Evolutionary conservation across 495 filamentous ascomycete genomes (phyloP).

Genomic region (Penicillium cataractarum): DNA sequence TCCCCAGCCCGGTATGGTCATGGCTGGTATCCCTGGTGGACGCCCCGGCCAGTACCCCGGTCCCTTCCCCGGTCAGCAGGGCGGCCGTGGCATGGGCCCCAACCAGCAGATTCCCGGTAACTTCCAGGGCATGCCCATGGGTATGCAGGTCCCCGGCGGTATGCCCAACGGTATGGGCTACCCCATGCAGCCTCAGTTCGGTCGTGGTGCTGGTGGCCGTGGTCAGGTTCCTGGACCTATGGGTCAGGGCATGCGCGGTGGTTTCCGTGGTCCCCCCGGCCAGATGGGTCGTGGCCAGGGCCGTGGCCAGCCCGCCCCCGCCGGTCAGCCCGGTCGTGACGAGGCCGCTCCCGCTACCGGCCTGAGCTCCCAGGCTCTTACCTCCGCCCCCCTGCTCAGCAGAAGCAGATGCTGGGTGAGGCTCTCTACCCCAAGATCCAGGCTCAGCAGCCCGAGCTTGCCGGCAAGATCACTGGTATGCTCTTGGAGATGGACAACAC

Average conservation of each 20-base stretch:
- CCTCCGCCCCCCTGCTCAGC: conserved; percentile 65
- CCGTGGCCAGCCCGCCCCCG: conserved; percentile 43
- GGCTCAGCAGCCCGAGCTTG: conserved; percentile 86
- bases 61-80: conserved; percentile 77
- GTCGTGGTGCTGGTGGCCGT: conserved; percentile 74
- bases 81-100: conserved; percentile 77
- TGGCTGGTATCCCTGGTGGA: conserved; percentile 78
- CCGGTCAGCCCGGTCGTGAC: conserved; percentile 35
- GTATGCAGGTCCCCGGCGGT: conserved; percentile 65
- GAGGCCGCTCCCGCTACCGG: conserved; percentile 32
- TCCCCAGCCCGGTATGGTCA: conserved; percentile 75
- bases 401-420: conserved; percentile 98
- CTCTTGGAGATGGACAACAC: conserved; percentile 97
- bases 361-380: conserved; percentile 50
- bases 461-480: conserved; percentile 99
- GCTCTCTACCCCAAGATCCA: conserved; percentile 98
- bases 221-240: conserved; percentile 77
- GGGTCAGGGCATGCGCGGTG: conserved; percentile 69
- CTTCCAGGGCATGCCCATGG: conserved; percentile 80
- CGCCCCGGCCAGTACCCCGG: conserved; percentile 83
- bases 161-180: conserved; percentile 59
- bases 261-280: conserved; percentile 57
- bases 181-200: conserved; percentile 61
- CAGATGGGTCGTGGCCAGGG: conserved; percentile 56
- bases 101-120: conserved; percentile 79